A percentile compares a stretch with the other conserved stretches of the same genome.
These are phyloP conservation scores for Polyporus arcularius DNA, from an alignment of 768 basidiomycete species.

Conservation along the genomic window DNA sequence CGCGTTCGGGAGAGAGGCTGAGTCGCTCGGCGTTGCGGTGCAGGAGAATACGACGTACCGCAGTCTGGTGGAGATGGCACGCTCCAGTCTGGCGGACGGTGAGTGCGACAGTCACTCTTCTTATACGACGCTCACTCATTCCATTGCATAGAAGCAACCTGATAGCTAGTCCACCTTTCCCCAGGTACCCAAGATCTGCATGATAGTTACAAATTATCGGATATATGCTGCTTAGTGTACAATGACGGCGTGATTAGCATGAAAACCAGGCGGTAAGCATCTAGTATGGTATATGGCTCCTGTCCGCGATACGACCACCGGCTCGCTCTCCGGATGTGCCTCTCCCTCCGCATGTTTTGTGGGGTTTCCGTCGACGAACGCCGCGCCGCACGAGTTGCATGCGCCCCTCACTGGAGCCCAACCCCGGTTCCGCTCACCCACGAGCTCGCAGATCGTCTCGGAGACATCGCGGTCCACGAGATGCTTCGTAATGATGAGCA, in stretches of 20 bases:
- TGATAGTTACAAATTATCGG: conserved; percentile 2
- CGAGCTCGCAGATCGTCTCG: conserved; percentile 61
- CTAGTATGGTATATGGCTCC: conserved; percentile 59
- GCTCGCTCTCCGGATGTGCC: conserved; percentile 22
- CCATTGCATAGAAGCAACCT: neutral
- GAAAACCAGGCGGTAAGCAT: conserved; percentile 36
- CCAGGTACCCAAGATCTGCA: neutral
- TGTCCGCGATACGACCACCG: conserved; percentile 56
- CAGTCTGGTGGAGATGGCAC: conserved; percentile 61
- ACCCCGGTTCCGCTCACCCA: conserved; percentile 58
- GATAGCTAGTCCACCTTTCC: neutral
- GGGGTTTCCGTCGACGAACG: conserved; percentile 33
- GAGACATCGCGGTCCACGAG: conserved; percentile 84
- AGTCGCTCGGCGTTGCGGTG: conserved; percentile 65
- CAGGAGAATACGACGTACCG: conserved; percentile 52
- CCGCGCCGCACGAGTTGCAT: conserved; percentile 57
- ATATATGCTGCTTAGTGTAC: conserved; percentile 26
- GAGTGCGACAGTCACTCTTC: neutral
- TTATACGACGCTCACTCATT: neutral
- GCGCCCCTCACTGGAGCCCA: conserved; percentile 55
- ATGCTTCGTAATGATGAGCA: conserved; percentile 81
- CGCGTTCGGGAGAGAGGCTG: conserved; percentile 78
- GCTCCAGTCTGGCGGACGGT: conserved; percentile 40
- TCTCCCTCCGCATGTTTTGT: conserved; percentile 18
- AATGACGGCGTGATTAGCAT: conserved; percentile 25